Conservation (phyloP, 768 basidiomycete genomes). For the Naganishia vishniacii region DNA sequence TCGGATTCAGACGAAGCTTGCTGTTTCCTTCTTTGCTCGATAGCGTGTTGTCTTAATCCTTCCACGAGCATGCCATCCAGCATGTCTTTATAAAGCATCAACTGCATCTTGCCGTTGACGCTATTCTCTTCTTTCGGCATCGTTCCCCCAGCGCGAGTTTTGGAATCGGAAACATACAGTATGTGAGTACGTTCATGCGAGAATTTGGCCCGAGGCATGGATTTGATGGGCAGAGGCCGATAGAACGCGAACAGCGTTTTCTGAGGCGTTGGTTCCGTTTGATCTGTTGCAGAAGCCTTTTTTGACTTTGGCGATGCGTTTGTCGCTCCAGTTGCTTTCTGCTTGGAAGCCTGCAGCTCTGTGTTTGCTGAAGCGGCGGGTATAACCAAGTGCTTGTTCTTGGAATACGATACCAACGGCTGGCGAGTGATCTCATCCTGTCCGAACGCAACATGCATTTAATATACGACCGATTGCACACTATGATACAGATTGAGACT, state of each 20-base stretch:
- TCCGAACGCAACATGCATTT: background rate
- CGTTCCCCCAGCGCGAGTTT: constrained; percentile 43
- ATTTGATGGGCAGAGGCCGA: background rate
- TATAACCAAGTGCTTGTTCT: constrained; percentile 28
- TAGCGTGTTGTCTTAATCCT: constrained; percentile 6
- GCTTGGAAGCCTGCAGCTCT: background rate
- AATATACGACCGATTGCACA: background rate
- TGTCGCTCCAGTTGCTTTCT: too few relatives aligned
- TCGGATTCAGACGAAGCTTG: background rate
- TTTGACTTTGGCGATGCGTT: background rate
- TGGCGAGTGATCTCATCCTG: constrained; percentile 48
- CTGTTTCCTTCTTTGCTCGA: background rate
- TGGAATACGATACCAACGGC: constrained; percentile 28
- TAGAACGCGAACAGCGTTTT: constrained; percentile 25
- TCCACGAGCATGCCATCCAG: constrained; percentile 40
- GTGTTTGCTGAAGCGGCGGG: constrained; percentile 29
- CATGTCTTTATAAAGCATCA: constrained; percentile 50
- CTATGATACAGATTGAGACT: background rate
- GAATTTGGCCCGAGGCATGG: background rate
- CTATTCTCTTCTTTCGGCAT: constrained; percentile 46
- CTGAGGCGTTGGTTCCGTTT: constrained; percentile 10
- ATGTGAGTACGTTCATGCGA: constrained; percentile 31
- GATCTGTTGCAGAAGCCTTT: background rate
- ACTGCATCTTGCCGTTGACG: constrained; percentile 43
- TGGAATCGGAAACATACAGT: constrained; percentile 48